phyloP scores from a whole-genome alignment of 78 protist genomes.

The Blattamonas nauphoetae region DNA sequence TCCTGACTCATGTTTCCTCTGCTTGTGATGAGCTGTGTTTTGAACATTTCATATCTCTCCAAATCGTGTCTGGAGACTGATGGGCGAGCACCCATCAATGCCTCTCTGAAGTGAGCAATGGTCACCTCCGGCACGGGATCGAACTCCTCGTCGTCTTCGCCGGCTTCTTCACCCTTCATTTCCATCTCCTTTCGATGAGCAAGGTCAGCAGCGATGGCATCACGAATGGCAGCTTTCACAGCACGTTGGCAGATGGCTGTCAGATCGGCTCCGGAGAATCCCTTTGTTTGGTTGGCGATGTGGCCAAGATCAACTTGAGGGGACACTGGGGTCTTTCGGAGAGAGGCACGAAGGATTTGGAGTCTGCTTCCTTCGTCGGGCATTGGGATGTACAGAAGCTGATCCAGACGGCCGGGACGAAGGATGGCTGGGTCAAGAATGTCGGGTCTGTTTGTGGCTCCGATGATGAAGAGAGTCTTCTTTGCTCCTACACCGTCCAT shows the following conservation, averaged over 20 bases:
- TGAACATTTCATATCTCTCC: conserved; percentile 23
- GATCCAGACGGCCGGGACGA: conserved; percentile 98
- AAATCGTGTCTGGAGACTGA: conserved; percentile 89
- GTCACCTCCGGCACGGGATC: conserved; percentile 73
- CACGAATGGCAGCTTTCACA: conserved; percentile 91
- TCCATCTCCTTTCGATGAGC: conserved; percentile 17
- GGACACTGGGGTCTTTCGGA: conserved; percentile 84
- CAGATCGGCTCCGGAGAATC: conserved; percentile 99
- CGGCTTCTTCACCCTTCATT: conserved; percentile 17
- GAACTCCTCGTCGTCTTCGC: conserved; percentile 65
- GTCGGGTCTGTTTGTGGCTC: conserved; percentile 99
- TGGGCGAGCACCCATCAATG: conserved; percentile 80
- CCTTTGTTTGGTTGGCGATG: conserved; percentile 79
- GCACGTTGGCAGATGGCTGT: conserved; percentile 96
- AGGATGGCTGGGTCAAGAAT: conserved; percentile 98
- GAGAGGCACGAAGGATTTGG: not conserved
- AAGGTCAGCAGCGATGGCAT: conserved; percentile 70
- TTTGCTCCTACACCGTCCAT: conserved; percentile 97
- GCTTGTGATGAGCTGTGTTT: not conserved
- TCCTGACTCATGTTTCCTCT: not conserved
- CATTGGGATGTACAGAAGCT: conserved; percentile 97
- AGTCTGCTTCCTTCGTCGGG: conserved; percentile 82
- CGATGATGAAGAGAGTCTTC: conserved; percentile 99
- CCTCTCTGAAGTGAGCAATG: conserved; percentile 84
- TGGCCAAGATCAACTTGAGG: conserved; percentile 72